These are phyloP conservation scores for Pinus tabuliformis DNA, from an alignment of 75 land plant genomes.

Conservation along the genomic window DNA sequence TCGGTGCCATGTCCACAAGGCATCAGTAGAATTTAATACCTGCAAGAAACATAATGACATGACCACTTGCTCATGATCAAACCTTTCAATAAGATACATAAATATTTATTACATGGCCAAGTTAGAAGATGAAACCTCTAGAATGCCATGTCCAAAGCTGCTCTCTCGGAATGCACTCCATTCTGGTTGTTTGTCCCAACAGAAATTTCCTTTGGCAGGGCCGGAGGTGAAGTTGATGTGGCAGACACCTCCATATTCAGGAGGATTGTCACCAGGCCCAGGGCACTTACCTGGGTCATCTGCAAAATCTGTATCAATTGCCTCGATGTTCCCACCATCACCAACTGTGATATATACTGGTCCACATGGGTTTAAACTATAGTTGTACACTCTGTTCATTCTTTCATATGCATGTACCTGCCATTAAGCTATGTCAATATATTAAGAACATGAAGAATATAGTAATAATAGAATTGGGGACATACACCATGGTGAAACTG, in stretches of 20 bases:
- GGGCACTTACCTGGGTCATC: constrained; percentile 94
- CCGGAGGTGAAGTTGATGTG: constrained; percentile 80
- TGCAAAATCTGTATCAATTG: constrained; percentile 71
- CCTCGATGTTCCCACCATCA: constrained; percentile 95
- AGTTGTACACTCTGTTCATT: constrained; percentile 83
- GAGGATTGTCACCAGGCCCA: constrained; percentile 49
- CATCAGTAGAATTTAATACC: constrained; percentile 37
- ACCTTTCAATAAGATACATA: not conserved
- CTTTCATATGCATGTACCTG: constrained; percentile 99
- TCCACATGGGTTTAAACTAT: constrained; percentile 75
- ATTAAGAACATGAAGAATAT: not conserved
- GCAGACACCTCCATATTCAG: constrained; percentile 78
- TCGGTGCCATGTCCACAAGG: constrained; percentile 57
- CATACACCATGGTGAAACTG: not conserved
- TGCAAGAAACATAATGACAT: not conserved
- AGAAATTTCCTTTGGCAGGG: constrained; percentile 84
- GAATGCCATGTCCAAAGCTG: constrained; percentile 97
- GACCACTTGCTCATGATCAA: not conserved
- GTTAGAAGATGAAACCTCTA: constrained; percentile 53
- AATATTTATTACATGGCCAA: not conserved
- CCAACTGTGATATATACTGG: constrained; percentile 93
- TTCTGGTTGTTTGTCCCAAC: constrained; percentile 91
- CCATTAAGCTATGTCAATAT: not conserved
- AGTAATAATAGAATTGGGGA: not conserved
- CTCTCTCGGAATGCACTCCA: constrained; percentile 97